These are phyloP conservation scores for Arthrobotrys megalospora DNA, from an alignment of 2,329 filamentous ascomycete genomes.

Conservation along the genomic window DNA sequence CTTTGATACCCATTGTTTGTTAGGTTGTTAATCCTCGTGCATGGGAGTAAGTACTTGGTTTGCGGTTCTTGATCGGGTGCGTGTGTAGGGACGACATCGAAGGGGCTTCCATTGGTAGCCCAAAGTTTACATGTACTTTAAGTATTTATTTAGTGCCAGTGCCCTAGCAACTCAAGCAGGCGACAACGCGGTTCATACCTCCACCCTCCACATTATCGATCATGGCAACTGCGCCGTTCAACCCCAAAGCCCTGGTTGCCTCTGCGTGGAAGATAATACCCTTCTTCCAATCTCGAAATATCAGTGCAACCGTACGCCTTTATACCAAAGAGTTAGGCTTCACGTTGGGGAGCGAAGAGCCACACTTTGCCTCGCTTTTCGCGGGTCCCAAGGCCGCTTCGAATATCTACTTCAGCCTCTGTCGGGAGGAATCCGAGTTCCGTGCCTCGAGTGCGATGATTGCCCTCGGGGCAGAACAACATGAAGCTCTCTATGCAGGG, in stretches of 20 bases:
- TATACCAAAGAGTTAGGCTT: conserved; percentile 10
- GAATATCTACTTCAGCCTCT: conserved; percentile 15
- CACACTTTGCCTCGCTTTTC: conserved; percentile 21
- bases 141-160: background rate
- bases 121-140: background rate
- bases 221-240: background rate
- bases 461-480: conserved; percentile 8
- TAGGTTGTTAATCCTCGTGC: background rate
- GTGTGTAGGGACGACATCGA: background rate
- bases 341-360: conserved; percentile 10
- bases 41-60: background rate
- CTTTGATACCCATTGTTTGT: conserved; percentile 54
- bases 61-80: background rate
- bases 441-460: conserved; percentile 18
- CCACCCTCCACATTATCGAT: background rate
- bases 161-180: background rate
- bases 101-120: background rate
- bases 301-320: conserved; percentile 8
- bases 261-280: conserved; percentile 24
- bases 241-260: conserved; percentile 1
- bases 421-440: conserved; percentile 12
- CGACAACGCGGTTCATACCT: background rate
- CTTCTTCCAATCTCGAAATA: conserved; percentile 20
- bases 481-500: conserved; percentile 16
- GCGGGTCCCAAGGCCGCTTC: conserved; percentile 8